These are phyloP conservation scores for Geranomyces variabilis DNA, from an alignment of 192 early-diverging fungal genomes.

Conservation along the genomic window DNA sequence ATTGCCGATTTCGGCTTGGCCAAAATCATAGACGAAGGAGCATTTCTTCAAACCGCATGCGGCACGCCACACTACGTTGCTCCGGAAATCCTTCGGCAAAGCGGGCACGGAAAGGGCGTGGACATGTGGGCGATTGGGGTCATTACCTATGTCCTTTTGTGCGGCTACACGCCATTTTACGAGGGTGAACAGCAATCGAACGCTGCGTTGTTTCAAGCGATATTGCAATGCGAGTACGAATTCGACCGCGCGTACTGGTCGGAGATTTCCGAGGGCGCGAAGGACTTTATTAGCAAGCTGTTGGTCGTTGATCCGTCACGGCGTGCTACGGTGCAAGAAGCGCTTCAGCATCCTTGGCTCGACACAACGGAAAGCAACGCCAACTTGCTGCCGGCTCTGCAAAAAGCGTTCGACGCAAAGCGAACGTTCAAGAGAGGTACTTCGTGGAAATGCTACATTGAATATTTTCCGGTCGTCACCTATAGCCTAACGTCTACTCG, in stretches of 20 bases:
- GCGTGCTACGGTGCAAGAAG: constrained; percentile 57
- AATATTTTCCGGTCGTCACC: not conserved
- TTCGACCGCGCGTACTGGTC: constrained; percentile 60
- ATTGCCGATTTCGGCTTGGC: constrained; percentile 80
- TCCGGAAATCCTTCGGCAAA: constrained; percentile 67
- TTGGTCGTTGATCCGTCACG: constrained; percentile 69
- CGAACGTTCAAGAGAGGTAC: constrained; percentile 66
- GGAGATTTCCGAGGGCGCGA: constrained; percentile 55
- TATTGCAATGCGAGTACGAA: constrained; percentile 69
- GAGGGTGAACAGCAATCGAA: constrained; percentile 50
- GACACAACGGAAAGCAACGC: constrained; percentile 24
- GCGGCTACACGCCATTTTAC: constrained; percentile 61
- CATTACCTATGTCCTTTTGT: constrained; percentile 59
- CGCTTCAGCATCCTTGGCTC: constrained; percentile 52
- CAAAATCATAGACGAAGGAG: constrained; percentile 59
- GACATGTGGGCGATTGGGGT: constrained; percentile 81
- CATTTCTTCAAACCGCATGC: constrained; percentile 69
- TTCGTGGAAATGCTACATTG: too few species aligned
- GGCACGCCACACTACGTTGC: constrained; percentile 60
- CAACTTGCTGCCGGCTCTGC: constrained; percentile 64
- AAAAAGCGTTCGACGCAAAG: constrained; percentile 69
- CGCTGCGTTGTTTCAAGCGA: constrained; percentile 63
- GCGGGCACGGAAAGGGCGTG: constrained; percentile 66
- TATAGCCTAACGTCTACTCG: not conserved
- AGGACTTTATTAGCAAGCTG: constrained; percentile 74